Evolutionary conservation across 768 basidiomycete species (phyloP).

Genomic region (Pholiota molesta): DNA sequence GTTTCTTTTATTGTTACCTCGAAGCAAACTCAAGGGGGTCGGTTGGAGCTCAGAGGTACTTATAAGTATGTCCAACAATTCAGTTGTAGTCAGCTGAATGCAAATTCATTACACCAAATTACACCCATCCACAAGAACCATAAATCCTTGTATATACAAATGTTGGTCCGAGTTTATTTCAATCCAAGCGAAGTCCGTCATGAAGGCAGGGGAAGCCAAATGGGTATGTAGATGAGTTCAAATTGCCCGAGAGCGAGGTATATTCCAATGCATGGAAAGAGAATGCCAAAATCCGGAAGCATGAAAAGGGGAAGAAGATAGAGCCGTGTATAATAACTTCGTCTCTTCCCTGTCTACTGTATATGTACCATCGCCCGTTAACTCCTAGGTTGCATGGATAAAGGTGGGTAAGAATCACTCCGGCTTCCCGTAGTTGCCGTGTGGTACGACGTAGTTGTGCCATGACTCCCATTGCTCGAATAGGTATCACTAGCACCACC

Average conservation of each 20-base stretch:
- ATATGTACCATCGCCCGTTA: neutral
- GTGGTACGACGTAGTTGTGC: constrained; percentile 24
- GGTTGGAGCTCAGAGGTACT: too few relatives aligned
- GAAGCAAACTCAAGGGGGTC: too few relatives aligned
- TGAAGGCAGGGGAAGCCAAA: neutral
- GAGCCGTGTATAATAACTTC: neutral
- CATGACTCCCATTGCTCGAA: constrained; percentile 24
- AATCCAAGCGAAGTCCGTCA: neutral
- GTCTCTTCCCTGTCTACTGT: neutral
- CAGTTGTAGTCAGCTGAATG: too few relatives aligned
- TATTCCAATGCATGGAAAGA: neutral
- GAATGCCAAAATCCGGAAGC: neutral
- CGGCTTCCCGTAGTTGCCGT: constrained; percentile 25
- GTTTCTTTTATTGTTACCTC: too few relatives aligned
- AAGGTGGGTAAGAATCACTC: constrained; percentile 8
- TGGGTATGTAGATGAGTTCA: neutral
- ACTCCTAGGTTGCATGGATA: neutral
- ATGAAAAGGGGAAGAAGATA: neutral
- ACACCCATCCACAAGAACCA: neutral
- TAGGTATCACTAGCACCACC: constrained; percentile 13
- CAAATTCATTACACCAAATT: neutral
- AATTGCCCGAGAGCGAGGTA: neutral
- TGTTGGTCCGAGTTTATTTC: neutral
- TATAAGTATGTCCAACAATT: too few relatives aligned
- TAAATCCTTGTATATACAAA: neutral